Evolutionary conservation across 148 eudicot species (phyloP), one percentile per base, ranked within the genome.

Genomic region (Tetragonia tetragonoides): DNA sequence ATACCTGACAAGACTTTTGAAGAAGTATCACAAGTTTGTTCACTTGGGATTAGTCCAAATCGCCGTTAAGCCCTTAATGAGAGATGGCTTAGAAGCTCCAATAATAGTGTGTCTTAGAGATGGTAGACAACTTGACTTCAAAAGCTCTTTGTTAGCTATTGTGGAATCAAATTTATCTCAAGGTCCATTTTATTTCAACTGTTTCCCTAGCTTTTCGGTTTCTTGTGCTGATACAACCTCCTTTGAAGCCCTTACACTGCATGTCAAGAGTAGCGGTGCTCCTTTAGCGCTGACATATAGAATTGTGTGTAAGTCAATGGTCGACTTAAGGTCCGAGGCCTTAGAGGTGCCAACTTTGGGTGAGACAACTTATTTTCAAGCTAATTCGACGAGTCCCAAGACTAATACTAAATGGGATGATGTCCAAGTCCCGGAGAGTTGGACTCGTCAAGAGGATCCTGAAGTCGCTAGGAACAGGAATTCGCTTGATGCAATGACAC

Each of bases 231-330:
- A 72, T 37, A 0, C 0, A 0, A 15, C 37, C 17, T 16, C 0
- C n/a, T 2, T 4, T 5, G 41, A 49, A 28, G 60, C 40, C 17
- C 71, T 79, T 7, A 38, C 16, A 18, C 16, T 79, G 8, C 7
- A 28, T 71, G 59, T 78, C 5, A 62, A 62, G 61, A 72, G 65
- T 14, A 56, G 56, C 5, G 77, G 81, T 23, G 53, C 56, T 10
- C 77, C 81, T 3, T 51, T 79, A 41, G 82, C 66, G 15, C 6
- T 79, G 56, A 73, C 73, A 8, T 57, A 73, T 37, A 79, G 82
- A 24, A 9, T 66, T 10, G 82, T 80, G 47, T 74, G 73, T 49
- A 80, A 80, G 82, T 78, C 78, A 0, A 80, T 74, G 82, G 68
- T 68, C 34, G 73, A 59, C 15, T 57, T 79, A 7, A 73, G 18